phyloP scores from a whole-genome alignment of 106 monocot genomes.

The Iris macrosiphon region DNA sequence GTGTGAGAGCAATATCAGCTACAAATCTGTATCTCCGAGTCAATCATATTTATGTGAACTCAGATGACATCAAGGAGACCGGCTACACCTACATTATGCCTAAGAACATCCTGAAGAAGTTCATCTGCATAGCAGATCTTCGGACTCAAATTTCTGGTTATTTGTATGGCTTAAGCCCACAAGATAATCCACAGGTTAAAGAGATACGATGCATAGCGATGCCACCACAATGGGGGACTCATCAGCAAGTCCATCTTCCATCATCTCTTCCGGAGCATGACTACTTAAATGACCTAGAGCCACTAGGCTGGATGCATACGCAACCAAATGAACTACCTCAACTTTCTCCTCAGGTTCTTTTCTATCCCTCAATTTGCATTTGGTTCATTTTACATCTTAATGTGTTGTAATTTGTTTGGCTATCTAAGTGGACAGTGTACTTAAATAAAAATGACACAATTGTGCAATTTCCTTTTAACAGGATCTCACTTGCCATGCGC shows the following conservation, averaged over 20 bases:
- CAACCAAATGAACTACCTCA: slow-evolving; percentile 98
- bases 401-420: no score
- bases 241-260: slow-evolving; percentile 93
- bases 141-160: slow-evolving; percentile 94
- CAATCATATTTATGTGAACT: slow-evolving; percentile 98
- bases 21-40: slow-evolving; percentile 97
- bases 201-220: slow-evolving; percentile 93
- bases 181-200: slow-evolving; percentile 99
- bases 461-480: no score
- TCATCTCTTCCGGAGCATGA: slow-evolving; percentile 97
- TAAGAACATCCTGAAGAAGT: slow-evolving; percentile 96
- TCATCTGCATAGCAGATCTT: slow-evolving; percentile 97
- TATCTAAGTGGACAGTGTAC: no score
- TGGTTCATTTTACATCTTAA: not conserved
- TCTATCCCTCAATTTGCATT: not conserved
- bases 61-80: slow-evolving; percentile 99
- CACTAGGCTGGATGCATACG: slow-evolving; percentile 99
- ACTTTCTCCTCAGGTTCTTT: slow-evolving; percentile 80
- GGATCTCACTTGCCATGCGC: slow-evolving; percentile 89
- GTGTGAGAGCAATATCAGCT: slow-evolving; percentile 93
- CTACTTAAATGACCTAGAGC: slow-evolving; percentile 95
- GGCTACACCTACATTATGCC: slow-evolving; percentile 99
- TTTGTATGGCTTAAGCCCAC: slow-evolving; percentile 90
- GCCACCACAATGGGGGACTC: slow-evolving; percentile 94
- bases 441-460: no score